A percentile compares a stretch with the other conserved stretches of the same genome.
Conservation (phyloP, 345 rosid genomes). For the Salix arbutifolia region DNA sequence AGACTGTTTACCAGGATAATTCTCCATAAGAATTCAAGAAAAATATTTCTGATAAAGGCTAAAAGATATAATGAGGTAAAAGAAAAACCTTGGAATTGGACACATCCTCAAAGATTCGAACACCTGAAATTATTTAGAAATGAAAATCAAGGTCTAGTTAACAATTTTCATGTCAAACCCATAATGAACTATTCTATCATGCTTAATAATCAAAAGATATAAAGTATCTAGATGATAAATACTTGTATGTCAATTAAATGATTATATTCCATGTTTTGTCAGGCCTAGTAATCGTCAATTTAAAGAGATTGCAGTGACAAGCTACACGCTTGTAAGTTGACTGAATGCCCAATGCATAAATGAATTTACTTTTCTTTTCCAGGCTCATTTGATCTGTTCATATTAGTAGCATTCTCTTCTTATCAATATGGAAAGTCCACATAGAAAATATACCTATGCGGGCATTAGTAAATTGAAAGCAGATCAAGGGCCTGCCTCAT, state of each 20-base stretch:
- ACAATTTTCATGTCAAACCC: background rate
- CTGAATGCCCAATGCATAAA: background rate
- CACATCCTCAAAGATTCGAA: slow-evolving; percentile 89
- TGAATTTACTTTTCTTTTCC: background rate
- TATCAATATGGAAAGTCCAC: background rate
- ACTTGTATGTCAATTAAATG: background rate
- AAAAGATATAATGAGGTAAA: background rate
- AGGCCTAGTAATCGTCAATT: background rate
- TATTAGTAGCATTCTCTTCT: background rate
- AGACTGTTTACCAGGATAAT: background rate
- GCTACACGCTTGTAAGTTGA: background rate
- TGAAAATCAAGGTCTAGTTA: background rate
- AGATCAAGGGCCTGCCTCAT: background rate
- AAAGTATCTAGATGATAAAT: background rate
- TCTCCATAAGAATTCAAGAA: background rate
- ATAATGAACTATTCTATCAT: background rate
- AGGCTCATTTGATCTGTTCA: no score
- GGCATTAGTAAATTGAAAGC: background rate
- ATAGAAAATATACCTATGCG: background rate
- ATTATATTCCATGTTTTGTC: background rate
- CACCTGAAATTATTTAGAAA: slow-evolving; percentile 46
- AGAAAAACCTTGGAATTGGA: slow-evolving; percentile 68
- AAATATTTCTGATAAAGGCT: background rate
- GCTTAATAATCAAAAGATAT: background rate
- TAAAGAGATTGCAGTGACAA: background rate